phyloP scores from a whole-genome alignment of 2,329 filamentous ascomycete species.

The Ophiostoma sp. region DNA sequence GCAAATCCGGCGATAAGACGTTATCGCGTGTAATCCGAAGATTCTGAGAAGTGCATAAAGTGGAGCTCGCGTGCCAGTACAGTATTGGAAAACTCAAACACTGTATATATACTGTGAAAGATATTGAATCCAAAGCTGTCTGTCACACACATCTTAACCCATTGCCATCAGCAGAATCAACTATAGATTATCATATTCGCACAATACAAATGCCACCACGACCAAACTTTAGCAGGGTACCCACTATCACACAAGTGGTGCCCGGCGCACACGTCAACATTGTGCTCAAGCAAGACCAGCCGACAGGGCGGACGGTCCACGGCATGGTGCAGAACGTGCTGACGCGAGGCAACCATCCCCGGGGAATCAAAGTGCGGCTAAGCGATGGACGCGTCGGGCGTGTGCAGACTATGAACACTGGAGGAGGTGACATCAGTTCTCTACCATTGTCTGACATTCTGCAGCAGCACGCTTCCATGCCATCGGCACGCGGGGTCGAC shows the following conservation, averaged over 20 bases:
- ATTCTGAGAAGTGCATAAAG: neutral
- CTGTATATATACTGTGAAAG: neutral
- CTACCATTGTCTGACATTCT: slow-evolving; percentile 21
- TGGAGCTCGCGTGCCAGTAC: neutral
- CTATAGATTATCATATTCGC: no score
- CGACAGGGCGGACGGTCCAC: slow-evolving; percentile 63
- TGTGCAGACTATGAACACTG: slow-evolving; percentile 58
- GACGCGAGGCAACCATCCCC: slow-evolving; percentile 67
- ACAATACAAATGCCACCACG: slow-evolving; percentile 9
- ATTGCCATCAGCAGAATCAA: neutral
- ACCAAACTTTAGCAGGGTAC: slow-evolving; percentile 18
- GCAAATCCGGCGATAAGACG: slow-evolving; percentile 7
- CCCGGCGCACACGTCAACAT: slow-evolving; percentile 64
- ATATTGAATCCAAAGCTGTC: neutral
- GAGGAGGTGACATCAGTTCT: slow-evolving; percentile 18
- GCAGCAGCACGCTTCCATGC: slow-evolving; percentile 13
- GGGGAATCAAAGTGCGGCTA: slow-evolving; percentile 73
- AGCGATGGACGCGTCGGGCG: slow-evolving; percentile 66
- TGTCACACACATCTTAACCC: neutral
- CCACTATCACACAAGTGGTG: slow-evolving; percentile 41
- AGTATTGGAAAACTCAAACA: neutral
- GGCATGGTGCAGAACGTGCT: slow-evolving; percentile 63
- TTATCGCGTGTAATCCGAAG: neutral
- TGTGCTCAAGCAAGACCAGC: slow-evolving; percentile 70
- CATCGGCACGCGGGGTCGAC: neutral